Evolutionary conservation across 108 stramenopile species (phyloP).

Genomic region (Skeletonema tropicum): DNA sequence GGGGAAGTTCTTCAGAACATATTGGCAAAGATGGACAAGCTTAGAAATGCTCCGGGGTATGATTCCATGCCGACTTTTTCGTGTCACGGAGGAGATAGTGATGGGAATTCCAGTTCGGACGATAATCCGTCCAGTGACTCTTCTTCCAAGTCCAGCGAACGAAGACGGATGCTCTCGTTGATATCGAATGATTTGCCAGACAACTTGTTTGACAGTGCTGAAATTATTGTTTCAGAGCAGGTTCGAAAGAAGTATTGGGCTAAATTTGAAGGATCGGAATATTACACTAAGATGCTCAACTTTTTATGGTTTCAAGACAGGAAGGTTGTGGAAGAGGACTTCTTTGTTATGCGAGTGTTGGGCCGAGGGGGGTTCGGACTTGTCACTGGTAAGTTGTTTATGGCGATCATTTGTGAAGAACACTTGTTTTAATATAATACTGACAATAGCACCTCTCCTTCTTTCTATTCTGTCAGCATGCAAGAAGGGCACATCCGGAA

Average conservation of each 20-base stretch:
- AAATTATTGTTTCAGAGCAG: conserved; percentile 61
- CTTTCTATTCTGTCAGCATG: conserved; percentile 61
- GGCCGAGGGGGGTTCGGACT: conserved; percentile 95
- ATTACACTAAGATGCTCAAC: conserved; percentile 60
- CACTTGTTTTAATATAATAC: background rate
- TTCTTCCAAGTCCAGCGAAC: background rate
- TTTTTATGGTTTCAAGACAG: conserved; percentile 83
- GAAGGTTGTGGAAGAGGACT: conserved; percentile 85
- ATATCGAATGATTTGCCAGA: conserved; percentile 32
- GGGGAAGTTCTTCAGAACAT: conserved; percentile 36
- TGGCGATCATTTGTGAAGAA: background rate
- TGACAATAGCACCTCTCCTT: background rate
- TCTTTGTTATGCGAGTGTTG: conserved; percentile 92
- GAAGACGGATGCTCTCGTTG: conserved; percentile 15
- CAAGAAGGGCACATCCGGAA: conserved; percentile 94
- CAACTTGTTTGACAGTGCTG: conserved; percentile 70
- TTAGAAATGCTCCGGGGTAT: conserved; percentile 25
- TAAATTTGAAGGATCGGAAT: conserved; percentile 60
- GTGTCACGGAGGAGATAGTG: background rate
- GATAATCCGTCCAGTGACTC: too few relatives aligned
- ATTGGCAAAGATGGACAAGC: conserved; percentile 15
- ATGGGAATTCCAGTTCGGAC: background rate
- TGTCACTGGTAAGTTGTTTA: conserved; percentile 81
- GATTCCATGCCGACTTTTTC: background rate
- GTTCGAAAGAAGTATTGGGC: conserved; percentile 67